Conservation (phyloP, 768 basidiomycete species). For the Rhodotorula sphaerocarpa region DNA sequence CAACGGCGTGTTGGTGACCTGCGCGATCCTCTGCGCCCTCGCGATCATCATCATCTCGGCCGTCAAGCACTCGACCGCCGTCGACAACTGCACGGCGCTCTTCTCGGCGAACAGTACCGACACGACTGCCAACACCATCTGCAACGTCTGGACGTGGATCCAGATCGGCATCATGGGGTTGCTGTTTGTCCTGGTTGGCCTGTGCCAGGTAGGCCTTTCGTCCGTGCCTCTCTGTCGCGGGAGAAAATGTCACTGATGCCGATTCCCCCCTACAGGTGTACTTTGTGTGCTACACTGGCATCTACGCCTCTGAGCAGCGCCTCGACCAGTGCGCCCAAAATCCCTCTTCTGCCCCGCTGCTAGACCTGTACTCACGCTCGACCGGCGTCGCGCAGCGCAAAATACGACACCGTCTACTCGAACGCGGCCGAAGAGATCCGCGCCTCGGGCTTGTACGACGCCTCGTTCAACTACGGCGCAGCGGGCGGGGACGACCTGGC, state of each 20-base stretch:
- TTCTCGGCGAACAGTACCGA: slow-evolving; percentile 25
- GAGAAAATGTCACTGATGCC: not conserved
- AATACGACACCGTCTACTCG: slow-evolving; percentile 33
- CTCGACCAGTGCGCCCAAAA: slow-evolving; percentile 28
- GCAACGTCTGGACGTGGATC: slow-evolving; percentile 85
- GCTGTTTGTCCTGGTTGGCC: slow-evolving; percentile 59
- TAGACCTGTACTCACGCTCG: no score
- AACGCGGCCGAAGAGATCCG: slow-evolving; percentile 31
- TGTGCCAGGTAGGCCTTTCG: slow-evolving; percentile 1
- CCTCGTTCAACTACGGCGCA: not conserved
- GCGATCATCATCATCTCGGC: slow-evolving; percentile 78
- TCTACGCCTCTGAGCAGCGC: slow-evolving; percentile 35
- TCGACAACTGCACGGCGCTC: slow-evolving; percentile 53
- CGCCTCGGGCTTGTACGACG: slow-evolving; percentile 31
- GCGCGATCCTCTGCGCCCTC: slow-evolving; percentile 65
- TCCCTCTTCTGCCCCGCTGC: no score
- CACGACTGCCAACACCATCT: slow-evolving; percentile 50
- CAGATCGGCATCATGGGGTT: slow-evolving; percentile 84
- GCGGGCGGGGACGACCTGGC: slow-evolving; percentile 1
- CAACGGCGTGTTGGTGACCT: slow-evolving; percentile 50
- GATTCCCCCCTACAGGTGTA: slow-evolving; percentile 7
- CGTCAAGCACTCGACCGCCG: slow-evolving; percentile 62
- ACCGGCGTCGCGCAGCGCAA: no score
- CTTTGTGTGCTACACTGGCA: slow-evolving; percentile 27
- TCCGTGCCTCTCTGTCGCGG: not conserved